A percentile compares a stretch with the other conserved stretches of the same genome.
Evolutionary conservation across 2,329 filamentous ascomycete species (phyloP).

Genomic region (Cordyceps militaris): DNA sequence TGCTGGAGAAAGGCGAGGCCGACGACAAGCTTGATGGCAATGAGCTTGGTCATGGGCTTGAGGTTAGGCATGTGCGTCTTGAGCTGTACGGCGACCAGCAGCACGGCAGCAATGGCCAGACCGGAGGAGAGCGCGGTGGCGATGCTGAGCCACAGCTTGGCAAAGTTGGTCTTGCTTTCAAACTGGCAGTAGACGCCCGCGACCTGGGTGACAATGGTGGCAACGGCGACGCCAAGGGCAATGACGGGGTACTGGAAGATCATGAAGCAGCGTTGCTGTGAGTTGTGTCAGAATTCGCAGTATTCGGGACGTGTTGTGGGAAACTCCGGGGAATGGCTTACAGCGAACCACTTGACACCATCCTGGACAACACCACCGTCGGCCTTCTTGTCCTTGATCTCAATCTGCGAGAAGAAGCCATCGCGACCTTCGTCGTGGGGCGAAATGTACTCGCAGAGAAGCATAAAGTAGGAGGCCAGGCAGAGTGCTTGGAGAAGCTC

Average conservation of each 20-base stretch:
- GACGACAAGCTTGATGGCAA: conserved; percentile 20
- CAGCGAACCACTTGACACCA: conserved; percentile 27
- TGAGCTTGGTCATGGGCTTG: conserved; percentile 13
- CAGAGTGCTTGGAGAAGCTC: conserved; percentile 33
- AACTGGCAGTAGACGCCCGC: conserved; percentile 25
- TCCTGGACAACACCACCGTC: conserved; percentile 18
- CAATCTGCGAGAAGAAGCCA: conserved; percentile 30
- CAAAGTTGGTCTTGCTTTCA: conserved; percentile 22
- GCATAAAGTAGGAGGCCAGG: conserved; percentile 36
- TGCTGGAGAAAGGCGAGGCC: conserved; percentile 18
- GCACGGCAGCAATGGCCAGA: conserved; percentile 19
- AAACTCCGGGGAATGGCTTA: conserved; percentile 13
- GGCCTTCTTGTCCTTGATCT: conserved; percentile 22
- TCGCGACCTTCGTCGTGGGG: conserved; percentile 27
- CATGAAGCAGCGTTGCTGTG: conserved; percentile 25
- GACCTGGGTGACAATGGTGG: conserved; percentile 24
- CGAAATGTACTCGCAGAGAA: conserved; percentile 36
- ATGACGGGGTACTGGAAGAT: conserved; percentile 36
- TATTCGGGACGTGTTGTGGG: background rate
- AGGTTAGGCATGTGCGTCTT: conserved; percentile 13
- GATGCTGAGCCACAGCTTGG: conserved; percentile 27
- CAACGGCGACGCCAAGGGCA: conserved; percentile 34
- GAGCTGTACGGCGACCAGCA: conserved; percentile 16
- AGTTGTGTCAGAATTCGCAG: background rate
- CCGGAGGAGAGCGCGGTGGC: conserved; percentile 20